These are phyloP conservation scores for peach (Prunus persica) DNA, from an alignment of 306 rosid genomes.

Conservation along the genomic window Prunus_persica_NCBIv2 NC_034012.1:171501-172000, in stretches of 20 bases:
- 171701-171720: slow-evolving; percentile 65
- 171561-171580: slow-evolving; percentile 96
- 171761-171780: slow-evolving; percentile 87
- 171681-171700: slow-evolving; percentile 54
- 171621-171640: slow-evolving; percentile 64
- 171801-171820: slow-evolving; percentile 96
- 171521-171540: slow-evolving; percentile 83
- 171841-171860: slow-evolving; percentile 74
- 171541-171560: slow-evolving; percentile 93
- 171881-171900: slow-evolving; percentile 80
- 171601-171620: slow-evolving; percentile 78
- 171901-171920: slow-evolving; percentile 81
- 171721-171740: slow-evolving; percentile 85
- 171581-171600: slow-evolving; percentile 80
- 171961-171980: slow-evolving; percentile 25
- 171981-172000: slow-evolving; percentile 39
- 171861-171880: slow-evolving; percentile 87
- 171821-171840: slow-evolving; percentile 83
- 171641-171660: slow-evolving; percentile 78
- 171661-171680: slow-evolving; percentile 91
- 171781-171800: slow-evolving; percentile 80
- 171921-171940: slow-evolving; percentile 59
- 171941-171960: slow-evolving; percentile 31
- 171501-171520: slow-evolving; percentile 79
- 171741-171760: slow-evolving; percentile 91